Evolutionary conservation across 116 monocot genomes (phyloP).

Genomic region (Dioscorea cayenensis): DNA sequence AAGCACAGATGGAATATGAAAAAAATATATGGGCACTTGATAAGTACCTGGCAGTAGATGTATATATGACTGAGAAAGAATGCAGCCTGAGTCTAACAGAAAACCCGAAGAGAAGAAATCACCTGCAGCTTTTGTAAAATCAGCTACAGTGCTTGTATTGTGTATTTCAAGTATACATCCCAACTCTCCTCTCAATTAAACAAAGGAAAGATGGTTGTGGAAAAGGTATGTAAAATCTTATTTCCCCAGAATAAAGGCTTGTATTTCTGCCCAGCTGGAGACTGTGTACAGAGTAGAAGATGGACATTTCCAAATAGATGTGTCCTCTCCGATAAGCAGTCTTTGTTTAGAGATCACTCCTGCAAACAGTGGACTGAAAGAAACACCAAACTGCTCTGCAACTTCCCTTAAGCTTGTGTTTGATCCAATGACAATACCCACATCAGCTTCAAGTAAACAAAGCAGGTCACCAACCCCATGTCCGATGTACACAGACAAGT

Average conservation of each 20-base stretch:
- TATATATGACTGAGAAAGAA: not conserved
- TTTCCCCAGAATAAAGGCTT: conserved; percentile 69
- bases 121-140: not conserved
- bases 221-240: not conserved
- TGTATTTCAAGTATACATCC: not conserved
- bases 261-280: conserved; percentile 82
- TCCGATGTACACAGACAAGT: conserved; percentile 72
- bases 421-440: conserved; percentile 88
- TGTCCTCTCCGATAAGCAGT: conserved; percentile 18
- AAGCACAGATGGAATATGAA: not conserved
- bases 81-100: not conserved
- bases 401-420: conserved; percentile 64
- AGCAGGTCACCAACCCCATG: conserved; percentile 82
- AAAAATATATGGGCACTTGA: not conserved
- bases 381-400: conserved; percentile 61
- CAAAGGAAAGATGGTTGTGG: not conserved
- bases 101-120: not conserved
- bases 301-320: conserved; percentile 32
- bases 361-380: conserved; percentile 60
- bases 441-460: conserved; percentile 82
- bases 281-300: conserved; percentile 81
- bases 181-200: not conserved
- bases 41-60: not conserved
- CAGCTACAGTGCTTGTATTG: not conserved
- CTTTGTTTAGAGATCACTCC: conserved; percentile 67